Conservation (phyloP, 1,284 basidiomycete species). For the Mycosarcoma mackinlayi region DNA sequence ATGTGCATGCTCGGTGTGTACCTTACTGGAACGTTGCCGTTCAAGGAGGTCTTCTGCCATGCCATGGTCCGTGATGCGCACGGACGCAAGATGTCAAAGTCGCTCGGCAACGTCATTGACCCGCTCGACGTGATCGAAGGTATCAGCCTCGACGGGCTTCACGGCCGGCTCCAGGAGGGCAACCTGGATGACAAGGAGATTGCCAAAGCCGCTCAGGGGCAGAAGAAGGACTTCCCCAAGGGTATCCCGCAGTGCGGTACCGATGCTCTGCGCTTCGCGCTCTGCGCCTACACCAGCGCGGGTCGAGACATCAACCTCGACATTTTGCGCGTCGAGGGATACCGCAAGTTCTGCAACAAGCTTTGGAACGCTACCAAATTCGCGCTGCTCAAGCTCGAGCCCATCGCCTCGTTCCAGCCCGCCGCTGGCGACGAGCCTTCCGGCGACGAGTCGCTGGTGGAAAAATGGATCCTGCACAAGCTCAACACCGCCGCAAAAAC, state of each 20-base stretch:
- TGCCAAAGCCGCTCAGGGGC: slow-evolving; percentile 86
- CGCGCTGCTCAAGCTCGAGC: slow-evolving; percentile 72
- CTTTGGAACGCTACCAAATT: slow-evolving; percentile 99
- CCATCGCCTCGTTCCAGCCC: slow-evolving; percentile 60
- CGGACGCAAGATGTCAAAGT: slow-evolving; percentile 99
- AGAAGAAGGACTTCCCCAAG: slow-evolving; percentile 99
- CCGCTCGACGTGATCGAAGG: slow-evolving; percentile 96
- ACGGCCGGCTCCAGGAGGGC: slow-evolving; percentile 86
- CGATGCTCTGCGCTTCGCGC: slow-evolving; percentile 92
- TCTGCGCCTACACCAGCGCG: slow-evolving; percentile 89
- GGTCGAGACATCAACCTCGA: slow-evolving; percentile 75
- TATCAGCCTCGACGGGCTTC: slow-evolving; percentile 82
- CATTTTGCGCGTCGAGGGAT: slow-evolving; percentile 96
- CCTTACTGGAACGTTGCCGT: slow-evolving; percentile 90
- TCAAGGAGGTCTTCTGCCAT: slow-evolving; percentile 97
- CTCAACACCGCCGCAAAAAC: slow-evolving; percentile 83
- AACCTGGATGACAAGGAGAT: slow-evolving; percentile 97
- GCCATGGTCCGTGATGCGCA: slow-evolving; percentile 99
- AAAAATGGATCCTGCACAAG: slow-evolving; percentile 95
- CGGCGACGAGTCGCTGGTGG: slow-evolving; percentile 88
- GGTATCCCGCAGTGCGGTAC: slow-evolving; percentile 99
- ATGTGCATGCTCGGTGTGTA: slow-evolving; percentile 96
- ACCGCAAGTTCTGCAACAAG: slow-evolving; percentile 99
- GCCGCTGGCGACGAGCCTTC: slow-evolving; percentile 74
- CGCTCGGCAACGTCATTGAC: slow-evolving; percentile 97